Evolutionary conservation across 805 yeast genomes (phyloP), one percentile per base, ranked within the genome.

Genomic region (Yamadazyma tumulicola): DNA sequence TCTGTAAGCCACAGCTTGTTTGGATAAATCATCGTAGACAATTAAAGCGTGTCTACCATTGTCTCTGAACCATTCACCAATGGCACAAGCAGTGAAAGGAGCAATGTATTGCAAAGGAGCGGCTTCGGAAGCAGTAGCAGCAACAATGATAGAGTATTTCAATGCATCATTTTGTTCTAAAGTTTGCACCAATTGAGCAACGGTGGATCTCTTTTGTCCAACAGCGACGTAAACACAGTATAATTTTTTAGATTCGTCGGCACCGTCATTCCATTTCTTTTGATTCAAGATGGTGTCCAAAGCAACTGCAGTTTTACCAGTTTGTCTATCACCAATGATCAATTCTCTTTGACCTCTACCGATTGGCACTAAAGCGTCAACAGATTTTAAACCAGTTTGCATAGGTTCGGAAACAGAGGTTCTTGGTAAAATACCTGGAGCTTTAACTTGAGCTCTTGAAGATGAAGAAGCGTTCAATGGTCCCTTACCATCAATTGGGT

Each of bases 61-160:
- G 80, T 93, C 99, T 81, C 98, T 87, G 94, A 93, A 93, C 98
- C 98, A 93, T 79, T 93, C 99, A 77, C 97, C 96, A 68, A 93
- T 89, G 62, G 99, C 95, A 69, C 95, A 84, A 54, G 89, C 99
- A 57, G 98, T 87, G 96, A 93, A 93, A 69, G 99, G 99, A 77
- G 99, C 97, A 68, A 93, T 75, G 79, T 88, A 93, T 80, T 93
- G 99, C 72, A 93, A 79, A 70, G 98, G 99, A 70, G 99, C 98
- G 57, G 98, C 98, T 79, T 93, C 98, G 47, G 98, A 93, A 55
- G 99, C 99, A 59, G 99, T 93, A 59, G 98, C 99, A 46, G 98
- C 97, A 67, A 93, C 97, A 70, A 93, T 79, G 73, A 93, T 84
- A 60, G 97, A 70, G 82, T 93, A 93, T 76, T 93, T 87, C 74